Evolutionary conservation across 2,329 filamentous ascomycete species (phyloP).

Genomic region (Pseudogymnoascus sp.): DNA sequence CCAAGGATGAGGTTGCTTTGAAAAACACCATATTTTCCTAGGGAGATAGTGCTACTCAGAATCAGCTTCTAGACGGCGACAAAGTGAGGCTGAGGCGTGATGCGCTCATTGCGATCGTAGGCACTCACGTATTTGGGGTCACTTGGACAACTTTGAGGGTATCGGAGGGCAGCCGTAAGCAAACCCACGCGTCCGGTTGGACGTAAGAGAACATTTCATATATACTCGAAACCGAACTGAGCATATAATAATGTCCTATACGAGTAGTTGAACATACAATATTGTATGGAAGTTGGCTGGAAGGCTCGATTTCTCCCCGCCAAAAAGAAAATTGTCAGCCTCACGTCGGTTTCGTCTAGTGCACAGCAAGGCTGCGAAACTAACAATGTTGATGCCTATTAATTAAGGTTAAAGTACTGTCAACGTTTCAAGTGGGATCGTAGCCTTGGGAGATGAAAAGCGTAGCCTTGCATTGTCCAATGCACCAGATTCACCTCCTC

Average conservation of each 20-base stretch:
- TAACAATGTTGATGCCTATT: not conserved
- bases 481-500: not conserved
- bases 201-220: slow-evolving; percentile 33
- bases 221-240: not conserved
- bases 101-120: slow-evolving; percentile 18
- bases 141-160: slow-evolving; percentile 49
- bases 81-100: slow-evolving; percentile 13
- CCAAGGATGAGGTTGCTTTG: slow-evolving; percentile 81
- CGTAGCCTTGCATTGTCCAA: not conserved
- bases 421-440: not conserved
- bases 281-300: not conserved
- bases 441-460: not conserved
- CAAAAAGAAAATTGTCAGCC: slow-evolving; percentile 9
- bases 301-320: slow-evolving; percentile 5
- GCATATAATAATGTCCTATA: slow-evolving; percentile 1
- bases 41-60: slow-evolving; percentile 62
- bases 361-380: not conserved
- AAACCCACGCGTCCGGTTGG: slow-evolving; percentile 53
- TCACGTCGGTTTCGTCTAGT: not conserved
- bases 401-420: not conserved
- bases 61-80: slow-evolving; percentile 22
- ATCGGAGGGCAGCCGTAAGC: slow-evolving; percentile 51
- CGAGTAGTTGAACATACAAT: not conserved
- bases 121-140: slow-evolving; percentile 50
- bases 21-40: slow-evolving; percentile 91